These are phyloP conservation scores for Diaporthe caulivora DNA, from an alignment of 2,329 filamentous ascomycete species.

Conservation along the genomic window DNA sequence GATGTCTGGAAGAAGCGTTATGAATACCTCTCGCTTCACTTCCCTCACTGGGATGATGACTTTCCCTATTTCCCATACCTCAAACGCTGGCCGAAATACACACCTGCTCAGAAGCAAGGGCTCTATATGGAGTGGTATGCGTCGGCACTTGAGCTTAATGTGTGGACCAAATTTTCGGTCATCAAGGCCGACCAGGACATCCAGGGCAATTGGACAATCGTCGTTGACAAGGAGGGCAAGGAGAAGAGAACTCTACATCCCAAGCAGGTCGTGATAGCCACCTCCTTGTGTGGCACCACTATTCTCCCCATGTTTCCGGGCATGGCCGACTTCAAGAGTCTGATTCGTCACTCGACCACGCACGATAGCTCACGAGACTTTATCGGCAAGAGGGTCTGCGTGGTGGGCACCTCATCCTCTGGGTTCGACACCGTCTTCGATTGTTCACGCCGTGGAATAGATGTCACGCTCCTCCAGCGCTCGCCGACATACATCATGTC, in stretches of 20 bases:
- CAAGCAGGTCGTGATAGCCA: conserved; percentile 58
- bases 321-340: conserved; percentile 52
- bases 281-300: conserved; percentile 64
- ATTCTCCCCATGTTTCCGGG: conserved; percentile 63
- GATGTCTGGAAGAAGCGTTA: conserved; percentile 73
- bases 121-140: conserved; percentile 75
- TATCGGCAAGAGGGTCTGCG: conserved; percentile 72
- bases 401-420: conserved; percentile 78
- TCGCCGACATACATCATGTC: conserved; percentile 72
- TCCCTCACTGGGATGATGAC: conserved; percentile 72
- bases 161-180: conserved; percentile 68
- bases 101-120: conserved; percentile 75
- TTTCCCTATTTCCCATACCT: conserved; percentile 73
- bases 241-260: conserved; percentile 60
- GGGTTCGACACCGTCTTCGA: conserved; percentile 75
- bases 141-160: conserved; percentile 72
- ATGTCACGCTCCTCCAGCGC: conserved; percentile 78
- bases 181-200: conserved; percentile 58
- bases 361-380: conserved; percentile 68
- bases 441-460: conserved; percentile 65
- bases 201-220: conserved; percentile 51
- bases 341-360: conserved; percentile 82
- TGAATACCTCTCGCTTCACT: conserved; percentile 53
- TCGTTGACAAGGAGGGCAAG: conserved; percentile 50
- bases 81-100: conserved; percentile 72